Evolutionary conservation across 345 rosid genomes (phyloP).

Genomic region (Mercurialis annua): DNA sequence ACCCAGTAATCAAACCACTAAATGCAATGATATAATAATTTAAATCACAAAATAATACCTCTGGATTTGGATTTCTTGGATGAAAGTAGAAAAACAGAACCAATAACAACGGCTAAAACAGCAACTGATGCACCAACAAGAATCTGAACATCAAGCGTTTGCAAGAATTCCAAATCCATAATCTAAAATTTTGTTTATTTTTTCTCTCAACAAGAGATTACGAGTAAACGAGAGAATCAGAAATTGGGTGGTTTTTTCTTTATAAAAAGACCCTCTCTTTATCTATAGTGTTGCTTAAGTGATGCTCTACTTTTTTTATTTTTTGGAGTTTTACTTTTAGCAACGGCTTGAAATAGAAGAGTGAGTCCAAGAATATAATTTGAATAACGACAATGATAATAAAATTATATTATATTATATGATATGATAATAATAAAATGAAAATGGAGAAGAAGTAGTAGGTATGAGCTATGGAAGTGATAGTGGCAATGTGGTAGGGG

Average conservation of each 20-base stretch:
- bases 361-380: neutral
- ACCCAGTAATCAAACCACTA: neutral
- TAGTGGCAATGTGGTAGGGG: neutral
- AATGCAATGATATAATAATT: neutral
- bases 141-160: slow-evolving; percentile 63
- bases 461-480: neutral
- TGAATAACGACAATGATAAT: neutral
- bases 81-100: slow-evolving; percentile 56
- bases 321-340: neutral
- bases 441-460: neutral
- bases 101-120: slow-evolving; percentile 51
- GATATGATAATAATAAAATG: too few species aligned
- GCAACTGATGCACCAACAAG: slow-evolving; percentile 75
- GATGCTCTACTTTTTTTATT: neutral
- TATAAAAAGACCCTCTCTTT: neutral
- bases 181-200: neutral
- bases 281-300: neutral
- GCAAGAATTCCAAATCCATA: slow-evolving; percentile 66
- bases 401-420: too few species aligned
- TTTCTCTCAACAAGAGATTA: neutral
- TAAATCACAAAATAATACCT: slow-evolving; percentile 41
- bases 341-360: neutral
- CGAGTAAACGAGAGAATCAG: neutral
- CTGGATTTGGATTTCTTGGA: slow-evolving; percentile 60
- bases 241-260: neutral